Evolutionary conservation across 495 filamentous ascomycete genomes (phyloP).

Genomic region (Talaromyces thailandensis): DNA sequence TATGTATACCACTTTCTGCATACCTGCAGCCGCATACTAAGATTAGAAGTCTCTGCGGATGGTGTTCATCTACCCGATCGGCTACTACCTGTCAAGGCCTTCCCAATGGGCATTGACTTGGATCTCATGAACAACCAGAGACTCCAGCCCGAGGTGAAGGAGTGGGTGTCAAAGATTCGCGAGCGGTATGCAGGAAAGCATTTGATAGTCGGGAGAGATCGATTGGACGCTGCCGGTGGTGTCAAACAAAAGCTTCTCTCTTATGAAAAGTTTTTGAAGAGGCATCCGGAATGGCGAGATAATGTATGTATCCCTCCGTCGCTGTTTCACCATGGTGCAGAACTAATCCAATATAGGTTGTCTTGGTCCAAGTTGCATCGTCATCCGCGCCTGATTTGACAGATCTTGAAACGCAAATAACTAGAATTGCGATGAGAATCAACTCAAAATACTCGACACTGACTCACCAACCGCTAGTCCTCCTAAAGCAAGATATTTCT

Average conservation of each 20-base stretch:
- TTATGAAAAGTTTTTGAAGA: conserved; percentile 80
- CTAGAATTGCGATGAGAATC: conserved; percentile 78
- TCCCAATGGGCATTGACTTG: conserved; percentile 52
- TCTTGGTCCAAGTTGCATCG: conserved; percentile 79
- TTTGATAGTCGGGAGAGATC: conserved; percentile 79
- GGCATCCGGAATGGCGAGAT: conserved; percentile 72
- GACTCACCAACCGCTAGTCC: conserved; percentile 74
- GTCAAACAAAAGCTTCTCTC: conserved; percentile 81
- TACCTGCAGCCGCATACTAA: conserved; percentile 81
- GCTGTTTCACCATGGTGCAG: not conserved
- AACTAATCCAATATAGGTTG: conserved; percentile 33
- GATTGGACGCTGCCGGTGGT: conserved; percentile 77
- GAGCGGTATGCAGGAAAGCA: conserved; percentile 69
- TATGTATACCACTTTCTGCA: conserved; percentile 90
- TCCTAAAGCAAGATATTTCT: conserved; percentile 83
- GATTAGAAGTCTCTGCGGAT: conserved; percentile 76
- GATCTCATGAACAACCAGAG: conserved; percentile 54
- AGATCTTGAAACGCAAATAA: conserved; percentile 71
- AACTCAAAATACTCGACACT: conserved; percentile 75
- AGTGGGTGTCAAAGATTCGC: conserved; percentile 63
- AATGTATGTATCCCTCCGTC: conserved; percentile 35
- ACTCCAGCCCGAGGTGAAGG: conserved; percentile 53
- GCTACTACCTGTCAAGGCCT: conserved; percentile 64
- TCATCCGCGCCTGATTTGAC: conserved; percentile 62
- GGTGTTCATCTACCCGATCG: conserved; percentile 87